These are phyloP conservation scores for Forsythia suspensa DNA, from an alignment of 257 asterid species.

Conservation along the genomic window DNA sequence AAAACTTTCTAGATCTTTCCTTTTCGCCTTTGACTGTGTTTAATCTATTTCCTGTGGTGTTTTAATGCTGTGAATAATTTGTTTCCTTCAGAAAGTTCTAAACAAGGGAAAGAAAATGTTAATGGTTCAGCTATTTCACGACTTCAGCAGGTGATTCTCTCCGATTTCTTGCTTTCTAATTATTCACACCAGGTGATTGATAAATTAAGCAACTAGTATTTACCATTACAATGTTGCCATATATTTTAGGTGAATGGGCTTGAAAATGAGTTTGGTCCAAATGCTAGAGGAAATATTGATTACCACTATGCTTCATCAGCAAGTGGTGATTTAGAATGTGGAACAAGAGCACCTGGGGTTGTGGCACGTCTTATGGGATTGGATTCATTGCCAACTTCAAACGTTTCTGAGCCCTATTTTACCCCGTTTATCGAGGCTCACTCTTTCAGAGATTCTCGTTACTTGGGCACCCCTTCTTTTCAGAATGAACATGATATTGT, in stretches of 20 bases:
- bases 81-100: conserved; percentile 51
- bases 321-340: conserved; percentile 57
- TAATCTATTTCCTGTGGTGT: not conserved
- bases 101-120: conserved; percentile 56
- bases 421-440: conserved; percentile 49
- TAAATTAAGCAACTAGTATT: conserved; percentile 13
- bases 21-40: conserved; percentile 4
- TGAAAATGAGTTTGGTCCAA: conserved; percentile 48
- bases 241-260: conserved; percentile 46
- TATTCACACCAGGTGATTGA: conserved; percentile 7
- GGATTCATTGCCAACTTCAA: conserved; percentile 73
- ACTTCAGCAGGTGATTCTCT: conserved; percentile 58
- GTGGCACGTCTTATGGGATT: conserved; percentile 99
- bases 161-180: conserved; percentile 4
- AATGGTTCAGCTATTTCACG: conserved; percentile 45
- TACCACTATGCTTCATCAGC: conserved; percentile 58
- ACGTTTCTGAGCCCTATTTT: conserved; percentile 48
- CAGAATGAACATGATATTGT: conserved; percentile 72
- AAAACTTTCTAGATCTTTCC: conserved; percentile 1
- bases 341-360: conserved; percentile 81
- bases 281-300: conserved; percentile 36
- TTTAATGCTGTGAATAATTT: conserved; percentile 18
- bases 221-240: conserved; percentile 15
- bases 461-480: conserved; percentile 41
- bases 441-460: conserved; percentile 65